Conservation (phyloP, 805 yeast genomes). For the Yamadazyma ubonensis region DNA sequence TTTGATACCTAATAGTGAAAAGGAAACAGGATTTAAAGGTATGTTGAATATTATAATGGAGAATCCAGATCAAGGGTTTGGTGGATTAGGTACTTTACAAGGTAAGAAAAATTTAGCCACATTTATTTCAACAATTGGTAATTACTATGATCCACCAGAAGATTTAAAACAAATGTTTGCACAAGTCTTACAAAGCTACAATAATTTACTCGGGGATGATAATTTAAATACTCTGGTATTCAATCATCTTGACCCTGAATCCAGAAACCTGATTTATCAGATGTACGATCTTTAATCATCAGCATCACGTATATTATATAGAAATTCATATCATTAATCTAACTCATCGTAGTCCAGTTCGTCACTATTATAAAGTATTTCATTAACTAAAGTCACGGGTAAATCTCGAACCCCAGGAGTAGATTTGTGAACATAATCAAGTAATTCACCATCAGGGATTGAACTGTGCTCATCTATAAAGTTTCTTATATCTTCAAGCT, state of each 20-base stretch:
- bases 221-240: constrained; percentile 32
- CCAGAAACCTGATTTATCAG: constrained; percentile 21
- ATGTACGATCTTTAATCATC: constrained; percentile 19
- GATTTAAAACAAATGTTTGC: constrained; percentile 44
- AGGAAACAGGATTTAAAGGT: constrained; percentile 83
- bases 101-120: constrained; percentile 49
- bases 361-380: constrained; percentile 47
- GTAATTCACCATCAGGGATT: constrained; percentile 18
- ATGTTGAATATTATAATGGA: constrained; percentile 65
- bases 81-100: constrained; percentile 43
- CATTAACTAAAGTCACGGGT: constrained; percentile 69
- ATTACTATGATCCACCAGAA: constrained; percentile 51
- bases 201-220: constrained; percentile 45
- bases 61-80: constrained; percentile 64
- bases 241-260: constrained; percentile 30
- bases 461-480: constrained; percentile 66
- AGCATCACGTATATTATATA: constrained; percentile 4
- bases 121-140: constrained; percentile 60
- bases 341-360: constrained; percentile 8
- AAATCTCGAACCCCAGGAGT: constrained; percentile 88
- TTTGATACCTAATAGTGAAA: constrained; percentile 80
- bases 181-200: constrained; percentile 46
- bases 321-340: neutral
- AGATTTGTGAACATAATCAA: constrained; percentile 49
- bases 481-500: constrained; percentile 57